Evolutionary conservation across 352 stramenopile genomes (phyloP).

Genomic region (Vaucheria bursata): DNA sequence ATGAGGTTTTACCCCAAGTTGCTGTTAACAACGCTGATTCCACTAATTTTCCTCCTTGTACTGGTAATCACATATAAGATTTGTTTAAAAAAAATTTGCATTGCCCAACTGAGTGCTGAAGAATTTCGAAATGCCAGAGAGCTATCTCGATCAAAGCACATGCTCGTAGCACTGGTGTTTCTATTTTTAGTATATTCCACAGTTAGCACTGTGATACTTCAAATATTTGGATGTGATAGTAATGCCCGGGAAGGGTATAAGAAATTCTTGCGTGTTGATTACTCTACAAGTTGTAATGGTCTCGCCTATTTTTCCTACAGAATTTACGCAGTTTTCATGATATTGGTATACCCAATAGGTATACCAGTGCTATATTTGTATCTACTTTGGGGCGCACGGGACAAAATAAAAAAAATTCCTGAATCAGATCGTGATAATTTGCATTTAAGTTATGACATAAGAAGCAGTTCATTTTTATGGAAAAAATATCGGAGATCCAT

Average conservation of each 20-base stretch:
- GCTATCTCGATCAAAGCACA: not conserved
- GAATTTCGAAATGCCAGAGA: not conserved
- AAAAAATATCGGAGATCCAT: no score
- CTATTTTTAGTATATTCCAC: conserved; percentile 35
- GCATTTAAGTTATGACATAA: no score
- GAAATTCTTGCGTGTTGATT: conserved; percentile 36
- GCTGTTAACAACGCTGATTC: conserved; percentile 12
- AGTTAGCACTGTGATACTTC: conserved; percentile 34
- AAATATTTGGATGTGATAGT: conserved; percentile 40
- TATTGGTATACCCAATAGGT: conserved; percentile 35
- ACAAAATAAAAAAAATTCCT: no score
- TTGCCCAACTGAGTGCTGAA: not conserved
- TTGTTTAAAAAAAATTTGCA: not conserved
- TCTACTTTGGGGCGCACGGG: not conserved
- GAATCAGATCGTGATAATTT: no score
- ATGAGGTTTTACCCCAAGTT: conserved; percentile 27
- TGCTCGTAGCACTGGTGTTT: conserved; percentile 15
- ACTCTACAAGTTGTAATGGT: conserved; percentile 29
- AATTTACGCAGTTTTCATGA: not conserved
- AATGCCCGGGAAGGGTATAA: conserved; percentile 14
- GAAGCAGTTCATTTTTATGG: no score
- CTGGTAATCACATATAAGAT: not conserved
- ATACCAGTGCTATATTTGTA: conserved; percentile 25
- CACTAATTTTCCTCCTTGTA: not conserved
- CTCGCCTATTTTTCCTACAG: not conserved